Evolutionary conservation across 2,329 filamentous ascomycete species (phyloP).

Genomic region (Claviceps cyperi): DNA sequence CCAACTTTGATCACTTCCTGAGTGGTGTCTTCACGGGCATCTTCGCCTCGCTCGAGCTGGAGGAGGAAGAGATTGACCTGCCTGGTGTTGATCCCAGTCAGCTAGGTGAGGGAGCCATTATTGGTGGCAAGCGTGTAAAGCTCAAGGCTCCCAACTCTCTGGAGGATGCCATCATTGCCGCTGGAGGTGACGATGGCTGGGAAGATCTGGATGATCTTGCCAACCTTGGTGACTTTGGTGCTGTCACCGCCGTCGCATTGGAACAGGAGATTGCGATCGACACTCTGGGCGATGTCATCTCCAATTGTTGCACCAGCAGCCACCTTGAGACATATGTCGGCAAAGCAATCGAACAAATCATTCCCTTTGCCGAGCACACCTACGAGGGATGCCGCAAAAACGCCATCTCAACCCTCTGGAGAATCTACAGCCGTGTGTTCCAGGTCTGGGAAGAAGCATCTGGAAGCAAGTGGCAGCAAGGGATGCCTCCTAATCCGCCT

Average conservation of each 20-base stretch:
- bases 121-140: slow-evolving; percentile 76
- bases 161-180: slow-evolving; percentile 39
- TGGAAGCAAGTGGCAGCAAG: slow-evolving; percentile 75
- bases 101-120: slow-evolving; percentile 59
- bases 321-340: slow-evolving; percentile 68
- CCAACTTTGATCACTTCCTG: slow-evolving; percentile 67
- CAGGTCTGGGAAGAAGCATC: slow-evolving; percentile 62
- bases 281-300: slow-evolving; percentile 83
- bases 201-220: slow-evolving; percentile 66
- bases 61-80: slow-evolving; percentile 75
- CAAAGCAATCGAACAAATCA: slow-evolving; percentile 68
- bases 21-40: slow-evolving; percentile 66
- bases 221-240: slow-evolving; percentile 70
- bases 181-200: slow-evolving; percentile 36
- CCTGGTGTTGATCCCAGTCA: slow-evolving; percentile 43
- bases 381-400: slow-evolving; percentile 93
- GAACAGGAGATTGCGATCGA: slow-evolving; percentile 98
- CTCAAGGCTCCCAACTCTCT: slow-evolving; percentile 44
- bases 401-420: slow-evolving; percentile 81
- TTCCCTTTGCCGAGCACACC: slow-evolving; percentile 70
- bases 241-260: slow-evolving; percentile 76
- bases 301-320: slow-evolving; percentile 66
- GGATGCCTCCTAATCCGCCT: slow-evolving; percentile 67
- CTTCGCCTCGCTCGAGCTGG: slow-evolving; percentile 71
- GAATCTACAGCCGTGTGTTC: slow-evolving; percentile 84